phyloP scores from a whole-genome alignment of 768 basidiomycete species.

The Tephrocybe sp. region DNA sequence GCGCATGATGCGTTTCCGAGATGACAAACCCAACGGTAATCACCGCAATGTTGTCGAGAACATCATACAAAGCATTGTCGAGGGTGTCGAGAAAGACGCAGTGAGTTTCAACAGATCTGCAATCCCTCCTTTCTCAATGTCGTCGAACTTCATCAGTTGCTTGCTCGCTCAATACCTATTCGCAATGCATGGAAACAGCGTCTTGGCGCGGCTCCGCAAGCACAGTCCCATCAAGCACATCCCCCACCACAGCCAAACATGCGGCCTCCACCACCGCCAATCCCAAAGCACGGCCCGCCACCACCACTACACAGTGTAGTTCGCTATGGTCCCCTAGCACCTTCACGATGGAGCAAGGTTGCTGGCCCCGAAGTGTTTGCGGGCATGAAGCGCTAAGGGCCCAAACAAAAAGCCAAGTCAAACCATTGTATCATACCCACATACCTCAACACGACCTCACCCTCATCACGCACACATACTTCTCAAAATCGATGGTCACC shows the following conservation, averaged over 20 bases:
- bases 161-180: conserved; percentile 62
- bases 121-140: conserved; percentile 12
- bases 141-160: conserved; percentile 47
- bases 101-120: conserved; percentile 47
- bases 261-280: conserved; percentile 24
- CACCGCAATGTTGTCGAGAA: conserved; percentile 81
- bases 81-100: conserved; percentile 88
- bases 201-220: conserved; percentile 36
- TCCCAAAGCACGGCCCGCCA: conserved; percentile 15
- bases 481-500: neutral
- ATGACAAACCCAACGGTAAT: conserved; percentile 94
- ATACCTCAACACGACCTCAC: neutral
- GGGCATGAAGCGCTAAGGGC: conserved; percentile 64
- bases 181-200: conserved; percentile 77
- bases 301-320: conserved; percentile 33
- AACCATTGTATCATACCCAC: neutral
- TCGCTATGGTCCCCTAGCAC: conserved; percentile 66
- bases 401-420: neutral
- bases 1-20: conserved; percentile 91
- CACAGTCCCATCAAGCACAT: conserved; percentile 22
- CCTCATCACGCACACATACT: neutral
- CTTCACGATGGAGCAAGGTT: conserved; percentile 73
- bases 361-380: conserved; percentile 59
- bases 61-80: conserved; percentile 87
- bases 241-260: conserved; percentile 23